These are phyloP conservation scores for Sphaerosporella brunnea DNA, from an alignment of 495 filamentous ascomycete species.

Conservation along the genomic window DNA sequence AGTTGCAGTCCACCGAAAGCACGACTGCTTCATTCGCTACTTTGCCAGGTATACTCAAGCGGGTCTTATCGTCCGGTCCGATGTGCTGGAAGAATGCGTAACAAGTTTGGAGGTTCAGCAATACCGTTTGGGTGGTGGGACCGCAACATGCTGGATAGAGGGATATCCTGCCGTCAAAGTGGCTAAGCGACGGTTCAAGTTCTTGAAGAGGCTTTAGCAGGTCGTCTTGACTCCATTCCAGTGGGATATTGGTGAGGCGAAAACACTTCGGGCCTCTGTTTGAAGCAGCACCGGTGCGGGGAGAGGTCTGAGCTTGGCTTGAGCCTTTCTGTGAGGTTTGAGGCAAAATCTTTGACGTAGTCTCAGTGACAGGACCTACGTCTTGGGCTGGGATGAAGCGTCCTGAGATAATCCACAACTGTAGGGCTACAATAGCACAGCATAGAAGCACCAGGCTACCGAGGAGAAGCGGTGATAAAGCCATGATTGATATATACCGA, in stretches of 20 bases:
- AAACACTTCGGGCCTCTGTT: neutral
- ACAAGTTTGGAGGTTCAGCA: conserved; percentile 1
- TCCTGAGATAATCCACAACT: neutral
- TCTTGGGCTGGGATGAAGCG: neutral
- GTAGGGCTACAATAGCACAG: neutral
- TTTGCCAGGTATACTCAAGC: neutral
- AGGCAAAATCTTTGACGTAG: neutral
- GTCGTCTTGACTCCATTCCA: neutral
- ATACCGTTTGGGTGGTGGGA: conserved; percentile 5
- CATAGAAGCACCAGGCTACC: neutral
- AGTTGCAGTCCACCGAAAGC: conserved; percentile 6
- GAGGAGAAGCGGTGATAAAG: neutral
- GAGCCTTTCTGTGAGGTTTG: neutral
- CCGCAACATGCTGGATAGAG: conserved; percentile 9
- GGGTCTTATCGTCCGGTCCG: neutral
- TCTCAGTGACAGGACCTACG: neutral
- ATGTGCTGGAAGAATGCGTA: neutral
- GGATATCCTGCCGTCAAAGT: conserved; percentile 1
- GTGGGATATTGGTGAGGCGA: neutral
- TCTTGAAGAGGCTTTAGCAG: neutral
- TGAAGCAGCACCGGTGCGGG: neutral
- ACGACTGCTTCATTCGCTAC: neutral
- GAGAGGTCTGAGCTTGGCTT: neutral
- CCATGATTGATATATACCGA: too few species aligned
- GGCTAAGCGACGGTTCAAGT: neutral